These are phyloP conservation scores for Hortaea werneckii DNA, from an alignment of 2,329 filamentous ascomycete genomes.

Conservation along the genomic window DNA sequence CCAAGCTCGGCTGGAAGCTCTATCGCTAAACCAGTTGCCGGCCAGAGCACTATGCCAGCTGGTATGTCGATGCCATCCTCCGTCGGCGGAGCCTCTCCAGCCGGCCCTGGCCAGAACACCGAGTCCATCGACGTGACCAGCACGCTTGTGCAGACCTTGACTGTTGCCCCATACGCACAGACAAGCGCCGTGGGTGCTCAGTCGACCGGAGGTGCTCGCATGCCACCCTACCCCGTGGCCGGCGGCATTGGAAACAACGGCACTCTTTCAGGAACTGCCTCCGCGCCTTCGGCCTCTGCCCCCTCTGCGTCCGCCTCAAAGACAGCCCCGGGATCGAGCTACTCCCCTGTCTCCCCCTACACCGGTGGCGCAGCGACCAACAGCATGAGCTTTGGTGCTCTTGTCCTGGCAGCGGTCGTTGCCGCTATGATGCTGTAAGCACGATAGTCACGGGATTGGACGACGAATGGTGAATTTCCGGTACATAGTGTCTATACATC, in stretches of 20 bases:
- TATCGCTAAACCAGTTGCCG: no score
- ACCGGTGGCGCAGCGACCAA: slow-evolving; percentile 2
- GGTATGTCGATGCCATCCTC: no score
- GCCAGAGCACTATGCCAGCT: no score
- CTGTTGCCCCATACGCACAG: background rate
- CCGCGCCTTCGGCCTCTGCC: background rate
- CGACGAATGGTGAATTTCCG: no score
- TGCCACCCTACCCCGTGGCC: background rate
- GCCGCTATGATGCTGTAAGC: background rate
- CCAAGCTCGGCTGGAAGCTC: no score
- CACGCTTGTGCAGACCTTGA: slow-evolving; percentile 1
- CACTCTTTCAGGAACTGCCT: background rate
- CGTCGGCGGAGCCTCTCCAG: no score
- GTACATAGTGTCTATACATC: no score
- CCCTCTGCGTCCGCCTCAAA: slow-evolving; percentile 1
- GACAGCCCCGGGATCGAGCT: background rate
- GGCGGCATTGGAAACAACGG: background rate
- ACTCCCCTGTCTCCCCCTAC: slow-evolving; percentile 1
- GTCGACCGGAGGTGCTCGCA: background rate
- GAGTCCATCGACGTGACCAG: background rate
- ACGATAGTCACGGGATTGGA: background rate
- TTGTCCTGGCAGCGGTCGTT: slow-evolving; percentile 1
- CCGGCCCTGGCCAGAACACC: background rate
- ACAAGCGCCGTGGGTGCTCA: background rate
- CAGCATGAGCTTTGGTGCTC: background rate